Evolutionary conservation across 805 yeast genomes (phyloP), one percentile per base, ranked within the genome.

Genomic region (Blastobotrys americana): DNA sequence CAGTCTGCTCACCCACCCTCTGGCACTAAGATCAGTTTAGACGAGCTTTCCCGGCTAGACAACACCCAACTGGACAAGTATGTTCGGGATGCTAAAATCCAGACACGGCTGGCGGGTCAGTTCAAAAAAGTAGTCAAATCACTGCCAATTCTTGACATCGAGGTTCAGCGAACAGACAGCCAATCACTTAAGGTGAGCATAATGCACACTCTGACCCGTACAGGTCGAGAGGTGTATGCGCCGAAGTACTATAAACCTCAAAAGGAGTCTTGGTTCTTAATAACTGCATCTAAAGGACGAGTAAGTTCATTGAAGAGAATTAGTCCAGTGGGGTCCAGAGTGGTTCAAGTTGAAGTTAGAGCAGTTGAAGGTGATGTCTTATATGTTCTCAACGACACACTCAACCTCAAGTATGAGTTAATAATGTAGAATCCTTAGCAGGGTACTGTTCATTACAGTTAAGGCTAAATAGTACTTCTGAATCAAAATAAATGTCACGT

Each of bases 181-280:
- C 70, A 64, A 13, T 45, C 53, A 4, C 39, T 84, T 13, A 50
- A 46, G 0, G 67, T 85, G 17, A 65, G 61, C 17, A 64, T 86
- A 31, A 61, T 59, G 5, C 94, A 84, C 58, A 65, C 67, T n/a
- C 78, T 75, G 43, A 51, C 56, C 4, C 21, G 31, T 25, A 8
- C 15, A 39, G 21, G 37, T 6, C 84, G 78, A 67, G 76, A 76
- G 51, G 75, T 86, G 42, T 78, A 80, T 56, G 71, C 89, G 46
- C 90, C 94, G 2, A 77, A 76, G 54, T 93, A 85, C 66, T 95
- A 96, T 37, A 90, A 93, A 63, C 70, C 80, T 2, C 98, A 93
- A 64, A 81, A 87, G 56, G 97, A 93, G 60, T 78, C 94, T 0
- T 93, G 98, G 97, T 86, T 90, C 61, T 74, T 80, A 6, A 74